Percentiles rank a stretch among this genome's conserved stretches.
phyloP scores from a whole-genome alignment of 192 early-diverging fungal genomes.

The Allomyces arbusculus region DNA sequence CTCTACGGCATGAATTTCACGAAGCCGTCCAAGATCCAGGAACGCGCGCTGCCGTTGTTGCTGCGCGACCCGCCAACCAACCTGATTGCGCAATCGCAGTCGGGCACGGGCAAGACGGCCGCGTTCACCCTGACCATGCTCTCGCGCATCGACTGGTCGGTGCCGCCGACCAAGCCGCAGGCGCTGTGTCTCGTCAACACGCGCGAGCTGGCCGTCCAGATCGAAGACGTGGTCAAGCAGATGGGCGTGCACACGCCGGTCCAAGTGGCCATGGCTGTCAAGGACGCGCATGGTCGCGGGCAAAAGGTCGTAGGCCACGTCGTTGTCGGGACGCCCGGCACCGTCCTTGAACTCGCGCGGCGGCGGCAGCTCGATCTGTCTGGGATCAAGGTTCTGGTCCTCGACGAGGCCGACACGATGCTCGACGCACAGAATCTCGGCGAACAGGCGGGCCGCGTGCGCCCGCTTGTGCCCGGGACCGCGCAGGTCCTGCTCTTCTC shows the following conservation, averaged over 20 bases:
- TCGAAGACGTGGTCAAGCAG: neutral
- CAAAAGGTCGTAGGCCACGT: conserved; percentile 52
- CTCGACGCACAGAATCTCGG: conserved; percentile 63
- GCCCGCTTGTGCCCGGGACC: conserved; percentile 28
- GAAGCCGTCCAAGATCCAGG: conserved; percentile 91
- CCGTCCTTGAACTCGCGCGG: conserved; percentile 54
- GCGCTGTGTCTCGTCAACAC: neutral
- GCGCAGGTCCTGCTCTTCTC: conserved; percentile 86
- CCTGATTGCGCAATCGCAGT: conserved; percentile 96
- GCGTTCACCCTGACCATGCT: conserved; percentile 88
- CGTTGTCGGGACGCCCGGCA: conserved; percentile 87
- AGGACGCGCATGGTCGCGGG: conserved; percentile 30
- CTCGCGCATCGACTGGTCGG: conserved; percentile 51
- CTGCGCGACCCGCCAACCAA: conserved; percentile 71
- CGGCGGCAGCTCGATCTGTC: conserved; percentile 35
- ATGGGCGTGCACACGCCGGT: neutral
- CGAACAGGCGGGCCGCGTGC: conserved; percentile 36
- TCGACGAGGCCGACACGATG: conserved; percentile 99
- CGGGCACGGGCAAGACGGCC: conserved; percentile 95
- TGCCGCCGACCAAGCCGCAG: conserved; percentile 19
- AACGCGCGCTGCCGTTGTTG: conserved; percentile 73
- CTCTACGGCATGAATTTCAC: conserved; percentile 85
- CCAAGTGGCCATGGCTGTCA: conserved; percentile 55
- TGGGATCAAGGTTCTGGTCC: conserved; percentile 59
- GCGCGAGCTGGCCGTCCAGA: neutral